Conservation (phyloP, 2,329 filamentous ascomycete species). For the Orbilia quercus region DNA sequence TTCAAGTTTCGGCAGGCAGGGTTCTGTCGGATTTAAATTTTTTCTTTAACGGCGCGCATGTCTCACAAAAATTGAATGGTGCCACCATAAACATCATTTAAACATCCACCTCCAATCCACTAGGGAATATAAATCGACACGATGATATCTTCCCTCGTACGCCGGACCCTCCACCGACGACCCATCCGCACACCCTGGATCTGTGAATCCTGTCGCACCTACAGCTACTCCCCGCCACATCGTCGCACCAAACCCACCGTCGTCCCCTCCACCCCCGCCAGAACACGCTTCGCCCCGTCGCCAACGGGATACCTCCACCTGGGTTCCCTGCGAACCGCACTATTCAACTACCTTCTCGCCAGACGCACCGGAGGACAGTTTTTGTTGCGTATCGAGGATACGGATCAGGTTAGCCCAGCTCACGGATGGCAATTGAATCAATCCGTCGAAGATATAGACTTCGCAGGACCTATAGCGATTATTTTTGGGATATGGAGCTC, state of each 20-base stretch:
- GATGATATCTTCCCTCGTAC: constrained; percentile 19
- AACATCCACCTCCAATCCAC: constrained; percentile 3
- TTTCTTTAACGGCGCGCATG: constrained; percentile 19
- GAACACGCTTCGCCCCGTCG: constrained; percentile 93
- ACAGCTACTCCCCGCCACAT: constrained; percentile 25
- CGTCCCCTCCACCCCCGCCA: constrained; percentile 64
- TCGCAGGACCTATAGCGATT: constrained; percentile 7
- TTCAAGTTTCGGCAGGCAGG: constrained; percentile 13
- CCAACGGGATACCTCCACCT: constrained; percentile 94
- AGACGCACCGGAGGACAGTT: constrained; percentile 90
- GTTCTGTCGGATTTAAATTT: constrained; percentile 31
- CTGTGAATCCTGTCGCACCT: constrained; percentile 43
- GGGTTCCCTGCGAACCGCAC: constrained; percentile 87
- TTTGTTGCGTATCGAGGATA: constrained; percentile 90
- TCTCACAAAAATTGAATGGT: constrained; percentile 45
- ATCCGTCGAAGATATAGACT: background rate
- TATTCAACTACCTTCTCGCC: constrained; percentile 96
- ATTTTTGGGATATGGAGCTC: constrained; percentile 60
- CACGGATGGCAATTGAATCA: constrained; percentile 57
- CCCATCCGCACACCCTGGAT: constrained; percentile 19
- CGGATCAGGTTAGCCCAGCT: constrained; percentile 76
- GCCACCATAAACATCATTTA: background rate
- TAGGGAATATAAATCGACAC: too few relatives aligned
- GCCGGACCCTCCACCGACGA: constrained; percentile 25
- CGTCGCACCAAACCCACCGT: constrained; percentile 26